Evolutionary conservation across 805 yeast genomes (phyloP), one percentile per base, ranked within the genome.

Genomic region (Saccharomycopsis vini): DNA sequence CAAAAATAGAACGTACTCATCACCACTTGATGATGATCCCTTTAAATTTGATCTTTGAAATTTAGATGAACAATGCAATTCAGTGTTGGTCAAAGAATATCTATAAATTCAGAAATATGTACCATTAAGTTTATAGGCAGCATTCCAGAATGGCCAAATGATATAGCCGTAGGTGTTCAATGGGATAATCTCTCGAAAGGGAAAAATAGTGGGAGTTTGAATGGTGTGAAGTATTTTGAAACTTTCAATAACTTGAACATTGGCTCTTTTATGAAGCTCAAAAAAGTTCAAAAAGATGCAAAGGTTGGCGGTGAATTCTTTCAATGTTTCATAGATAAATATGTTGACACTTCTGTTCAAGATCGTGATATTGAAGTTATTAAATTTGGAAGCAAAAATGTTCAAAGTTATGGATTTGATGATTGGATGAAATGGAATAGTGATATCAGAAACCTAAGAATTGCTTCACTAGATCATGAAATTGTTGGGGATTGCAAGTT

Each of bases 171-270:
- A 12, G 97, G 97, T 0, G 69, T 89, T 3, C 95, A 89, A 58
- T 89, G 96, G 96, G 97, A 89, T 57, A 66, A 76, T 36, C 61
- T 69, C 0, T 44, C 47, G 0, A 65, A 87, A 29, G 97, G 97
- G 1, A 85, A 79, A 53, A 77, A 88, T 57, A 63, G 72, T 49
- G 97, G 97, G 0, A 45, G 56, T 1, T 48, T 75, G 22, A 64
- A 72, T 18, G 85, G 80, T 0, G 53, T 60, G 0, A 15, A 22
- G 20, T 85, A 85, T 57, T 89, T 89, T 57, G 28, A 50, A 5
- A 54, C 64, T 36, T 59, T 22, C 5, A 28, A 30, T n/a, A 61
- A 47, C n/a, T 56, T 51, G 0, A 66, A 64, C 0, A 63, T 79
- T 2, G 94, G 85, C 0, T 75, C 88, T 3, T 85, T 85, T 52